Conservation (phyloP, 768 basidiomycete species). For the Suillus lakei region DNA sequence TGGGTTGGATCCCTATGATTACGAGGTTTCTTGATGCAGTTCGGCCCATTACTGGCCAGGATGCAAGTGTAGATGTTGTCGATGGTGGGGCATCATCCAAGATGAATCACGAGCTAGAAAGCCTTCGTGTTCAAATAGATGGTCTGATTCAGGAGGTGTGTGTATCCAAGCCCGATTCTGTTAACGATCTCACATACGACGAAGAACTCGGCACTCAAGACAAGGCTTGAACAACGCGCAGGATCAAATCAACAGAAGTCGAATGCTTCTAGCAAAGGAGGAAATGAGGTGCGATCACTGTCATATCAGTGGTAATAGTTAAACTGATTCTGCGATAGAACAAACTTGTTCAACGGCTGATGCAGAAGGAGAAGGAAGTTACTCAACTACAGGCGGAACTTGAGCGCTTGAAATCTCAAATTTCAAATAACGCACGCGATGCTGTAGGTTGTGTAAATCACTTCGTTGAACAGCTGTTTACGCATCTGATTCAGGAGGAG, state of each 20-base stretch:
- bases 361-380: slow-evolving; percentile 87
- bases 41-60: slow-evolving; percentile 66
- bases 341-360: slow-evolving; percentile 81
- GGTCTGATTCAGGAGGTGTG: slow-evolving; percentile 67
- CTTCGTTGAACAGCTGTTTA: not conserved
- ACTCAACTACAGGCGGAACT: slow-evolving; percentile 74
- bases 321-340: slow-evolving; percentile 44
- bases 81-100: slow-evolving; percentile 44
- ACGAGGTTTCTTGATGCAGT: slow-evolving; percentile 56
- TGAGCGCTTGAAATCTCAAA: slow-evolving; percentile 61
- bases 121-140: slow-evolving; percentile 60
- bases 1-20: not conserved
- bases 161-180: slow-evolving; percentile 18
- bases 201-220: not conserved
- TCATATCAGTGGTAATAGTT: not conserved
- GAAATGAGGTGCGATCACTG: slow-evolving; percentile 54
- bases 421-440: slow-evolving; percentile 60
- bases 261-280: slow-evolving; percentile 51
- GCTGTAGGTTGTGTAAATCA: slow-evolving; percentile 48
- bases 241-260: slow-evolving; percentile 30
- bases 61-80: slow-evolving; percentile 50
- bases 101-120: slow-evolving; percentile 65
- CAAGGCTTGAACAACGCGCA: slow-evolving; percentile 1
- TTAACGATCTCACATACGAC: slow-evolving; percentile 24
- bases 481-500: slow-evolving; percentile 57